Evolutionary conservation across 2,329 filamentous ascomycete genomes (phyloP), one percentile per base, ranked within the genome.

Genomic region (Colletotrichum chlorophyti): DNA sequence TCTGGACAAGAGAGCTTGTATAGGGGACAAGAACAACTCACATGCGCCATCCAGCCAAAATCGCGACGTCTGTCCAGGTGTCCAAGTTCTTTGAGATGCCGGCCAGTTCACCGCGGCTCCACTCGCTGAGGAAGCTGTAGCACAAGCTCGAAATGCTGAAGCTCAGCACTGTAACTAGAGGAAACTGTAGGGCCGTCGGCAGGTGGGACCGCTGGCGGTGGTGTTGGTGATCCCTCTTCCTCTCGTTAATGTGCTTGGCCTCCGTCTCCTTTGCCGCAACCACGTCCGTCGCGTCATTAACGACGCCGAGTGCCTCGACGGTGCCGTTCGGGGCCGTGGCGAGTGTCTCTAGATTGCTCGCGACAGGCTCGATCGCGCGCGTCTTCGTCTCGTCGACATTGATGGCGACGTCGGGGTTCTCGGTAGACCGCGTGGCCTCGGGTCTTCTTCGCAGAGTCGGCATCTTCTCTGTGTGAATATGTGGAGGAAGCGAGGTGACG

Each of bases 21-120:
- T 31, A 38, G 29, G 40, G 45, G 43, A 11, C 46, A 27, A 46
- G 17, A 12, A 17, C n/a, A 47, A 80, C 83, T 76, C 67, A 86
- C 83, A 82, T 68, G 71, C 79, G 80, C 83, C 83, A 87, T 11
- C 73, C 76, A 1, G 77, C 73, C 63, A 86, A 65, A 27, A 78
- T 77, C 6, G 73, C 78, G 24, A 91, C 80, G 69, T 91, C 86
- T 68, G 76, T 74, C 79, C 84, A 85, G 49, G 82, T 81, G 47
- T 88, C 84, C 60, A 86, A 73, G 54, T 81, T 82, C 66, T 87
- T 85, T 70, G 86, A 89, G 58, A 94, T 82, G 23, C 77, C 76
- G 1, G 86, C 86, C 35, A 96, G 77, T 71, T 93, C 88, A 6
- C 83, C 84, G 12, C 81, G 79, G 5, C 85, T 86, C 61, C 85